Evolutionary conservation across 257 asterid species (phyloP), one percentile per base, ranked within the genome.

Genomic region (Salvia rosmarinus): DNA sequence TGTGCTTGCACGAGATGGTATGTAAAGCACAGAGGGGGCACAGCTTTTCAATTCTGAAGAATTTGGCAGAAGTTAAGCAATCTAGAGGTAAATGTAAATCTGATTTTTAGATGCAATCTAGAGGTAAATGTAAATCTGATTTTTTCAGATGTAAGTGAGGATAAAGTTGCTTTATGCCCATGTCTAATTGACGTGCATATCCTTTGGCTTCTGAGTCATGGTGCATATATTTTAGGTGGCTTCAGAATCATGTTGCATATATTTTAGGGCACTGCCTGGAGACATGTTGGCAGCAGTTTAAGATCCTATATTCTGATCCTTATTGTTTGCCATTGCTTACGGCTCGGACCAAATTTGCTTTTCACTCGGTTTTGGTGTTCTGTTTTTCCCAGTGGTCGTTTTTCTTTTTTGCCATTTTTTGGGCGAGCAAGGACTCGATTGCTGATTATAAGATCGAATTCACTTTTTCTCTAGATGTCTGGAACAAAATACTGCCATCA

Each of bases 1-100:
- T 88, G 79, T 83, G 81, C 86, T 88, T 86, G 92, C 93, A 86
- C 85, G 92, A 84, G 89, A 71, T 80, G 73, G 56, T 75, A 87
- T 86, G 83, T 87, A 84, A 78, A 71, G 83, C 79, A n/a, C n/a
- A 78, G 90, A 84, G 81, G 79, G 79, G 87, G 74, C 79, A 75
- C 81, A 80, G 76, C 86, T 77, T 84, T 82, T 84, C 90, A 77
- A 79, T 80, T 85, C 77, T 1, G 89, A 80, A 86, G 96, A 79
- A 77, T 72, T 73, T 82, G 87, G 78, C 88, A 72, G 78, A 77
- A 78, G 79, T 78, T 44, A 74, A 77, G 79, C 85, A 68, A 32
- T 47, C 51, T 16, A 63, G 85, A 85, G 91, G 91, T 89, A 89
- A 79, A 76, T 68, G 68, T 60, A 25, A 74, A 80, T 75, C 83